phyloP scores from a whole-genome alignment of 352 stramenopile genomes.

The Phytophthora tubulina region DNA sequence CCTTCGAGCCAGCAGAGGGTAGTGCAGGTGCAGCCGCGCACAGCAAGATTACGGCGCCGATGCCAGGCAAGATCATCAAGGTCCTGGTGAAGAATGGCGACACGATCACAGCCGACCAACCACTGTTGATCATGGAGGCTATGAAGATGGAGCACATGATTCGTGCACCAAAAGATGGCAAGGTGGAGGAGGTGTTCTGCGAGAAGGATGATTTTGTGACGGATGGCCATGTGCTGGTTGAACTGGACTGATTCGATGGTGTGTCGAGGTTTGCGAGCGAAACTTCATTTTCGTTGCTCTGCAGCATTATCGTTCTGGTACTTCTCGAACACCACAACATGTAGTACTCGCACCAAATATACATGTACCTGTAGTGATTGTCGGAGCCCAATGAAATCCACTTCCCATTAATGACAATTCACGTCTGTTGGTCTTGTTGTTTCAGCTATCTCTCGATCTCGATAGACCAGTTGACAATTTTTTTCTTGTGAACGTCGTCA shows the following conservation, averaged over 20 bases:
- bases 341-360: too few relatives aligned
- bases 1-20: constrained; percentile 46
- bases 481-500: too few relatives aligned
- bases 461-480: too few relatives aligned
- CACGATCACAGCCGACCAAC: constrained; percentile 86
- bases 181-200: constrained; percentile 76
- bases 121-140: constrained; percentile 95
- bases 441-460: too few relatives aligned
- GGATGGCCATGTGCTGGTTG: constrained; percentile 78
- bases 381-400: too few relatives aligned
- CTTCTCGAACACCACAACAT: too few relatives aligned
- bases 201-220: constrained; percentile 81
- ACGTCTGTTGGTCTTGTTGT: too few relatives aligned
- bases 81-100: constrained; percentile 92
- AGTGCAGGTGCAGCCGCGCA: constrained; percentile 34
- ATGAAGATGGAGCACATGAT: constrained; percentile 98
- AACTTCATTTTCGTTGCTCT: not conserved
- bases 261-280: not conserved
- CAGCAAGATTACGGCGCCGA: constrained; percentile 89
- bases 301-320: too few relatives aligned
- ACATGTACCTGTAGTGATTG: too few relatives aligned
- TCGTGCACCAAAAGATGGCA: constrained; percentile 74
- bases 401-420: too few relatives aligned
- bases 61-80: constrained; percentile 96
- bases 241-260: constrained; percentile 51